Conservation (phyloP, 768 basidiomycete species). For the Suillus luteus region DNA sequence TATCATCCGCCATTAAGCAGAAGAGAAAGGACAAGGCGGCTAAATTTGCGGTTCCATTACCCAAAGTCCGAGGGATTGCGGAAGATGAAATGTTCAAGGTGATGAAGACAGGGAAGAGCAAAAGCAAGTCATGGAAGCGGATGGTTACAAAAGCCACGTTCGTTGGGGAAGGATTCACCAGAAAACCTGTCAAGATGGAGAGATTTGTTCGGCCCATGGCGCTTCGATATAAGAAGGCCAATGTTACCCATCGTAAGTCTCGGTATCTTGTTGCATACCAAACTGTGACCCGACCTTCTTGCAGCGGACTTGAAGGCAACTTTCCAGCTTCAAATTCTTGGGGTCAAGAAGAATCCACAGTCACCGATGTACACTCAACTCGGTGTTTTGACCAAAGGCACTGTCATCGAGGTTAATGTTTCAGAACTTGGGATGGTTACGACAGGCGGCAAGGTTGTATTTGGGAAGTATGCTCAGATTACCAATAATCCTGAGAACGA, state of each 20-base stretch:
- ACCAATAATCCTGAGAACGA: constrained; percentile 97
- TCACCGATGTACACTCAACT: constrained; percentile 97
- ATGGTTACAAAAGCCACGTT: constrained; percentile 99
- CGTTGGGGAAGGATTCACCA: constrained; percentile 95
- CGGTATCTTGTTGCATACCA: neutral
- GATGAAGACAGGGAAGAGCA: constrained; percentile 95
- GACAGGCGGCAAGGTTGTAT: constrained; percentile 92
- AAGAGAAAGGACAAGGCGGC: constrained; percentile 99
- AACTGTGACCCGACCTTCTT: constrained; percentile 8
- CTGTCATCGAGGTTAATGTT: constrained; percentile 98
- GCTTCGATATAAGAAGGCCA: constrained; percentile 95
- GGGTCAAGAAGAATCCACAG: constrained; percentile 99
- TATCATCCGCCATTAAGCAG: constrained; percentile 96
- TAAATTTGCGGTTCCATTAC: constrained; percentile 94
- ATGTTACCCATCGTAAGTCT: constrained; percentile 94
- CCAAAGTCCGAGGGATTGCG: constrained; percentile 96
- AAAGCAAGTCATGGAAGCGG: constrained; percentile 96
- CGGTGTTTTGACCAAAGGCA: constrained; percentile 97
- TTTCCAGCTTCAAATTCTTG: constrained; percentile 96
- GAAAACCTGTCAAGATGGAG: constrained; percentile 99
- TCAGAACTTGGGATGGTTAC: constrained; percentile 98
- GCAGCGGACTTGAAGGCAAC: constrained; percentile 96
- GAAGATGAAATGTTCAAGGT: constrained; percentile 99
- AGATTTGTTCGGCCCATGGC: constrained; percentile 98
- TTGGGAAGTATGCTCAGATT: constrained; percentile 91